A percentile compares a stretch with the other conserved stretches of the same genome.
These are phyloP conservation scores for Aspergillus sp. DNA, from an alignment of 2,329 filamentous ascomycete species.

Conservation along the genomic window DNA sequence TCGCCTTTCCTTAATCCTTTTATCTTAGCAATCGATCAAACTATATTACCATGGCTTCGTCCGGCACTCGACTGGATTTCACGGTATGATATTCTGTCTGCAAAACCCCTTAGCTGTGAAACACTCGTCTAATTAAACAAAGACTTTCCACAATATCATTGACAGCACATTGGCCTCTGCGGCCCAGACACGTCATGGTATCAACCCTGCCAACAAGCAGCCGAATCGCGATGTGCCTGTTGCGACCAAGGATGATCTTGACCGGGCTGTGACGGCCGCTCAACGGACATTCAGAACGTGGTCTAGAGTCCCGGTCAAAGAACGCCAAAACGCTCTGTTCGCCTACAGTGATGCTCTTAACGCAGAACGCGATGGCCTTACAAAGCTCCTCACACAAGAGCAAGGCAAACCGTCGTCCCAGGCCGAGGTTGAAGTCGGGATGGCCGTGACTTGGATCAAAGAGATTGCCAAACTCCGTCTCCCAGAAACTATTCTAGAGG, in stretches of 20 bases:
- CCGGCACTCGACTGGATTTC: no score
- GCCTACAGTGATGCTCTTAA: slow-evolving; percentile 28
- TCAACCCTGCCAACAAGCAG: slow-evolving; percentile 45
- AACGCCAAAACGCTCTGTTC: slow-evolving; percentile 23
- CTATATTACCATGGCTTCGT: no score
- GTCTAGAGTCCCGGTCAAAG: slow-evolving; percentile 28
- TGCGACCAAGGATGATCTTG: slow-evolving; percentile 40
- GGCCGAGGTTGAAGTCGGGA: slow-evolving; percentile 17
- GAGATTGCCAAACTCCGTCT: slow-evolving; percentile 24
- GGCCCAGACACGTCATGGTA: slow-evolving; percentile 36
- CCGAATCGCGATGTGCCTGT: slow-evolving; percentile 45
- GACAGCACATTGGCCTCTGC: slow-evolving; percentile 41
- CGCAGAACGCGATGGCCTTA: slow-evolving; percentile 26
- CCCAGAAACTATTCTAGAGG: slow-evolving; percentile 40
- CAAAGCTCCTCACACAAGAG: slow-evolving; percentile 33
- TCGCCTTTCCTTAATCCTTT: no score
- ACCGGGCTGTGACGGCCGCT: slow-evolving; percentile 42
- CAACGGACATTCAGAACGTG: slow-evolving; percentile 41
- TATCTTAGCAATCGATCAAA: no score
- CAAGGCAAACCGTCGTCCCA: slow-evolving; percentile 32
- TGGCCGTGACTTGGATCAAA: slow-evolving; percentile 16
- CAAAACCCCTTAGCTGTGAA: no score
- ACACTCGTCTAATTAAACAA: no score
- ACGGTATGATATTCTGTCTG: no score
- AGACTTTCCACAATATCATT: slow-evolving; percentile 45